Evolutionary conservation across 2,329 filamentous ascomycete genomes (phyloP).

Genomic region (Fusarium sp.): DNA sequence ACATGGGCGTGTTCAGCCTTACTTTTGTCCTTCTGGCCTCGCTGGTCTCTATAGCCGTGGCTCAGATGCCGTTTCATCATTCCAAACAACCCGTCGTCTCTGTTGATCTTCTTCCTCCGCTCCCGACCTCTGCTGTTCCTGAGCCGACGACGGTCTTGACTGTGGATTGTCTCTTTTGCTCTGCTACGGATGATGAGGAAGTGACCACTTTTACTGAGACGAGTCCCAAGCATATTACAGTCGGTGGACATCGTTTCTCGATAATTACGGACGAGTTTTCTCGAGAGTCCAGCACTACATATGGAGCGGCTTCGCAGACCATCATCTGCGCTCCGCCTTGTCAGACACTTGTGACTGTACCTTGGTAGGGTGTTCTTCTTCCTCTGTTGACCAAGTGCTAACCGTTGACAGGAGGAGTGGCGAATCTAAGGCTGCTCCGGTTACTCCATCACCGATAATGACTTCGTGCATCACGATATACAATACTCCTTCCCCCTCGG

Average conservation of each 20-base stretch:
- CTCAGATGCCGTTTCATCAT: conserved; percentile 4
- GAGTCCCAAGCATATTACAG: background rate
- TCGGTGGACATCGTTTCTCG: background rate
- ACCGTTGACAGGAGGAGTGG: conserved; percentile 23
- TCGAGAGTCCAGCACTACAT: background rate
- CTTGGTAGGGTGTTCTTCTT: conserved; percentile 20
- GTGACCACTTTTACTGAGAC: background rate
- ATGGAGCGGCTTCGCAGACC: conserved; percentile 23
- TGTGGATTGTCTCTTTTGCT: conserved; percentile 36
- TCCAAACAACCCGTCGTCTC: conserved; percentile 23
- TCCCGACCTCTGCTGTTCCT: conserved; percentile 8
- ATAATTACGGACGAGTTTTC: background rate
- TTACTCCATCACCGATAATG: conserved; percentile 17
- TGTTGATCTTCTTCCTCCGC: conserved; percentile 20
- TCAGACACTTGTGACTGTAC: conserved; percentile 38
- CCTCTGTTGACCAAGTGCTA: background rate
- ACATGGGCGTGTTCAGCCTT: conserved; percentile 35
- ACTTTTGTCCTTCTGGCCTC: conserved; percentile 27
- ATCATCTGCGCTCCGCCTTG: conserved; percentile 40
- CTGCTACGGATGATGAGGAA: conserved; percentile 12
- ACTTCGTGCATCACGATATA: conserved; percentile 41
- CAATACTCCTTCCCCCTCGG: conserved; percentile 12
- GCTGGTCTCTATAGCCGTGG: conserved; percentile 5
- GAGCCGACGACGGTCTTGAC: conserved; percentile 24
- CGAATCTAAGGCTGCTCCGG: conserved; percentile 16